Evolutionary conservation across 371 early-diverging fungal genomes (phyloP).

Genomic region (Batkoa obscura): DNA sequence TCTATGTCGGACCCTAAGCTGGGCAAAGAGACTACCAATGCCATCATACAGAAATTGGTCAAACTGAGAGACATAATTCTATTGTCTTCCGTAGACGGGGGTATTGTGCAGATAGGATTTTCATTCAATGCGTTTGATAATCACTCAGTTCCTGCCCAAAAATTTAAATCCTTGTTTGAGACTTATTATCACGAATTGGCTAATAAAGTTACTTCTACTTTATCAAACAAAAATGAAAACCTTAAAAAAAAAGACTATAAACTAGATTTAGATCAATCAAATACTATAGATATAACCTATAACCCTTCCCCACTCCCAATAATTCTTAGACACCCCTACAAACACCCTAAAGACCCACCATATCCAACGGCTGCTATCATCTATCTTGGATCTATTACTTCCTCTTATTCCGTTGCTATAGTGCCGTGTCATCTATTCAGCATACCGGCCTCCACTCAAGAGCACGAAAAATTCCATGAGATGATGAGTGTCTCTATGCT

Average conservation of each 20-base stretch:
- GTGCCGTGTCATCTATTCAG: constrained; percentile 17
- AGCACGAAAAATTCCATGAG: too few relatives aligned
- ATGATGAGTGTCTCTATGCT: constrained; percentile 27
- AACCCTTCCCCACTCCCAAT: not conserved
- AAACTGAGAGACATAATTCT: not conserved
- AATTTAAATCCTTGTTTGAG: too few relatives aligned
- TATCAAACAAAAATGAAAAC: too few relatives aligned
- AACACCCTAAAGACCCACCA: constrained; percentile 8
- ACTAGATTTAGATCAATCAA: too few relatives aligned
- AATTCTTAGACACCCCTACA: constrained; percentile 13
- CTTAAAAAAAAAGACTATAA: too few relatives aligned
- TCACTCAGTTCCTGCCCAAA: too few relatives aligned
- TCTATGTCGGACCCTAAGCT: constrained; percentile 14
- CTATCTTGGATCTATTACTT: constrained; percentile 12
- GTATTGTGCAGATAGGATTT: not conserved
- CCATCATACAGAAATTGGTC: not conserved
- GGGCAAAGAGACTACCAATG: not conserved
- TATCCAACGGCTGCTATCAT: constrained; percentile 13
- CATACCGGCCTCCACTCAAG: constrained; percentile 11
- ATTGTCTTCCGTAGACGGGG: not conserved
- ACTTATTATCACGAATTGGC: too few relatives aligned
- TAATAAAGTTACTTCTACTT: too few relatives aligned
- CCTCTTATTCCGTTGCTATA: constrained; percentile 14
- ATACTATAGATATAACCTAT: not conserved
- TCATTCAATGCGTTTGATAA: not conserved